Evolutionary conservation across 176 grass and related monocot genomes (phyloP).

Genomic region (Eleusine indica): DNA sequence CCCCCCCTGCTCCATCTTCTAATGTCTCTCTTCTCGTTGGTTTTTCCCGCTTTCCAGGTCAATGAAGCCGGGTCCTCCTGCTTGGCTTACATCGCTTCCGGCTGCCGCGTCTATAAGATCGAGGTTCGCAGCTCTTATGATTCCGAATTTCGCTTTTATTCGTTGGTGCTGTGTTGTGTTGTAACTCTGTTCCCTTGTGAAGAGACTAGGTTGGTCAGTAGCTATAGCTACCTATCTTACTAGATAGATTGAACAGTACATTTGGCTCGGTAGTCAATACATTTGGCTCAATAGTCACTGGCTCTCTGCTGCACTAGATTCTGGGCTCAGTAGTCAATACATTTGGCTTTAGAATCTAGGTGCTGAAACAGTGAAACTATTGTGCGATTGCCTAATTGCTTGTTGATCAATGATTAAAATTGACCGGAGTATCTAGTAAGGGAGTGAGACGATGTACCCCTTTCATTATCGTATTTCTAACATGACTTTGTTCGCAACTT

Average conservation of each 20-base stretch:
- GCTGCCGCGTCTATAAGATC: constrained; percentile 77
- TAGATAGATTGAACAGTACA: neutral
- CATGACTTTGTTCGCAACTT: constrained; percentile 26
- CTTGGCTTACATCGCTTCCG: constrained; percentile 80
- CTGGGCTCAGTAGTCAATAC: neutral
- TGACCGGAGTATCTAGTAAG: neutral
- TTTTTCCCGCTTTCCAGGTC: constrained; percentile 40
- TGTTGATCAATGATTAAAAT: neutral
- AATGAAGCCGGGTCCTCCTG: constrained; percentile 57
- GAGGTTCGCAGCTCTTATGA: constrained; percentile 44
- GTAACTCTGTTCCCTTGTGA: neutral
- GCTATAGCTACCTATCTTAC: no score
- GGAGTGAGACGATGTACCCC: neutral
- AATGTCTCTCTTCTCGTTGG: neutral
- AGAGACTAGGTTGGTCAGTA: neutral
- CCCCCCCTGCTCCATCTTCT: neutral
- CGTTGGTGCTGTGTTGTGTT: neutral
- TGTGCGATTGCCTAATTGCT: neutral
- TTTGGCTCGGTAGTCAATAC: neutral
- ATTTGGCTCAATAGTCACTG: neutral
- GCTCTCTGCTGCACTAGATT: neutral
- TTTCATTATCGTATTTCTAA: constrained; percentile 5
- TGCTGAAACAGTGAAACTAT: neutral
- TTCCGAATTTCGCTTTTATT: neutral
- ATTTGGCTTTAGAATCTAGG: constrained; percentile 9